These are phyloP conservation scores for Globisporangium spinosum DNA, from an alignment of 352 stramenopile genomes.

Conservation along the genomic window DNA sequence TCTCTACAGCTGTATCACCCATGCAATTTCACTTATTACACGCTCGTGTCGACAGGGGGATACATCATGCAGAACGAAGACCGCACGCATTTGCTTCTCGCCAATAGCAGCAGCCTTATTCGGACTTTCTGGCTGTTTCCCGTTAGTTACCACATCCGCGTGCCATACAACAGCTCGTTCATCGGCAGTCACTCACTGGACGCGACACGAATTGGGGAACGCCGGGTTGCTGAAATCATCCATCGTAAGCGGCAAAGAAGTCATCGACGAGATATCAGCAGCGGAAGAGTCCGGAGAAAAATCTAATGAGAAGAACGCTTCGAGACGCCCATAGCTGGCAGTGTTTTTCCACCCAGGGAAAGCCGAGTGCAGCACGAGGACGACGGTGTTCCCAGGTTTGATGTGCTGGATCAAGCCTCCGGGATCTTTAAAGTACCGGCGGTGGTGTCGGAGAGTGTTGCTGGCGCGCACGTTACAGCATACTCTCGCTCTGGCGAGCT, in stretches of 20 bases:
- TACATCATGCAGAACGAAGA: no score
- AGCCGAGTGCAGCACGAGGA: background rate
- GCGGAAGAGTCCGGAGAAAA: background rate
- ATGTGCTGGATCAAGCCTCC: background rate
- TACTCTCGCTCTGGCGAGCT: background rate
- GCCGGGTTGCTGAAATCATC: background rate
- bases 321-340: background rate
- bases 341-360: background rate
- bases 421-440: background rate
- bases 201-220: background rate
- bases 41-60: no score
- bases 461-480: background rate
- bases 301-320: constrained; percentile 1
- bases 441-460: background rate
- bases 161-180: background rate
- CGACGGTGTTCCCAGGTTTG: background rate
- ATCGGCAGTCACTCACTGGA: background rate
- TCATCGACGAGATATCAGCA: background rate
- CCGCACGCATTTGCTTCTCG: no score
- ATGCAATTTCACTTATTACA: background rate
- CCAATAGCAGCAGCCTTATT: no score
- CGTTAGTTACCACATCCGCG: background rate
- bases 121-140: background rate
- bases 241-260: background rate
- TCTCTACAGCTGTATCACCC: background rate